phyloP scores from a whole-genome alignment of 306 rosid genomes.

The Begonia masoniana region DNA sequence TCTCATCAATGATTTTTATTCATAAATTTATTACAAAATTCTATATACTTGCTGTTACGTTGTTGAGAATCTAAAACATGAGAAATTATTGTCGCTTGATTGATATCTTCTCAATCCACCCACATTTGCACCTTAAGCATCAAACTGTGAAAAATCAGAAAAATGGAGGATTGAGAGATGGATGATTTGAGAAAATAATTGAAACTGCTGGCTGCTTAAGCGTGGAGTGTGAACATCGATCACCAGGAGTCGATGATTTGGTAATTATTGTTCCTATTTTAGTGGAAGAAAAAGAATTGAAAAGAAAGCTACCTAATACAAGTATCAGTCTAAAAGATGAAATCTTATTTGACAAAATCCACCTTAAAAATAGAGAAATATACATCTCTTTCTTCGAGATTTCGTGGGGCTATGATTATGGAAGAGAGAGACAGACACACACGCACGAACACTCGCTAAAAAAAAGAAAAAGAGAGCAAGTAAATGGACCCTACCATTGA shows the following conservation, averaged over 20 bases:
- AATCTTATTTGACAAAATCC: constrained; percentile 12
- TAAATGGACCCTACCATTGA: constrained; percentile 28
- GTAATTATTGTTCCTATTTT: constrained; percentile 33
- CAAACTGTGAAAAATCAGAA: not conserved
- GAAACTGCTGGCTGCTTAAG: constrained; percentile 30
- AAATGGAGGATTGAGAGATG: not conserved
- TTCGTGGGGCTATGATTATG: constrained; percentile 40
- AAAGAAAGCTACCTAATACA: constrained; percentile 21
- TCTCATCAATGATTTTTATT: not conserved
- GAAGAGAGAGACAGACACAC: no score
- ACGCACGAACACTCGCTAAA: no score
- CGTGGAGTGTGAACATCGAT: constrained; percentile 22
- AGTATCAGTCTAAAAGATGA: constrained; percentile 25
- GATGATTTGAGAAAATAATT: constrained; percentile 10
- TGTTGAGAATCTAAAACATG: no score
- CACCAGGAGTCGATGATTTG: constrained; percentile 26
- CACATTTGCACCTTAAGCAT: no score
- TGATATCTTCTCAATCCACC: no score
- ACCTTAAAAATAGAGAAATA: constrained; percentile 25
- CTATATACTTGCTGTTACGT: no score
- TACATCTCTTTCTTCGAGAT: constrained; percentile 51
- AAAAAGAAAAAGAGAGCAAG: constrained; percentile 9
- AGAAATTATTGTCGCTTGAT: no score
- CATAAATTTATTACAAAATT: not conserved
- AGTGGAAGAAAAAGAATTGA: constrained; percentile 37